A percentile compares a stretch with the other conserved stretches of the same genome.
phyloP scores from a whole-genome alignment of 2,329 filamentous ascomycete species.

The Phyllosticta citrichinensis region DNA sequence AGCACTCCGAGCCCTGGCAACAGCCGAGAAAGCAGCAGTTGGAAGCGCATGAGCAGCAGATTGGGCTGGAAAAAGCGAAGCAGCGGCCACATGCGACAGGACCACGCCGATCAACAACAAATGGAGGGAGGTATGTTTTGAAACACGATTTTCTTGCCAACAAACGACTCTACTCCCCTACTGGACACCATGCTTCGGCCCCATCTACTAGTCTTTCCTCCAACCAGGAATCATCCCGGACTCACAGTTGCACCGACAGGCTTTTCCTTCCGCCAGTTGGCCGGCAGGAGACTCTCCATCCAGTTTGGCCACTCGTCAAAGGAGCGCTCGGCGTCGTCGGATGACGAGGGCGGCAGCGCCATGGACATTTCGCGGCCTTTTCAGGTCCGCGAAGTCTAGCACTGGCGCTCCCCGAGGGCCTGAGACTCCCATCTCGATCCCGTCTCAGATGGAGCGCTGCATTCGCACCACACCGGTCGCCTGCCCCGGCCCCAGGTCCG shows the following conservation, averaged over 20 bases:
- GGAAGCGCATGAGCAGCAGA: conserved; percentile 32
- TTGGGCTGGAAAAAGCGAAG: conserved; percentile 28
- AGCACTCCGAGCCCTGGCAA: conserved; percentile 28
- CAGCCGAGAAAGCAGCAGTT: conserved; percentile 24
- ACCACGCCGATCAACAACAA: conserved; percentile 6
- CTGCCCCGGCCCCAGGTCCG: not conserved
- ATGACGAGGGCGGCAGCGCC: not conserved
- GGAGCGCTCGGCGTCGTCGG: not conserved
- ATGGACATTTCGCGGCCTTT: not conserved
- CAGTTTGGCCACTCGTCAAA: not conserved
- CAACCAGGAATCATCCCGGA: not conserved
- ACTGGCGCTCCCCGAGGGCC: not conserved
- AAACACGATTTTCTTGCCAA: not conserved
- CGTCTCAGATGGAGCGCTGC: not conserved
- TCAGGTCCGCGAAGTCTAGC: not conserved
- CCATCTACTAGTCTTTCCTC: not conserved
- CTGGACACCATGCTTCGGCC: not conserved
- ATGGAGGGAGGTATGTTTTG: conserved; percentile 10
- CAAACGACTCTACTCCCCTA: not conserved
- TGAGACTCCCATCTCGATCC: not conserved
- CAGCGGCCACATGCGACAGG: conserved; percentile 8
- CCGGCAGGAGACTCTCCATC: not conserved
- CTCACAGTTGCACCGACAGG: not conserved
- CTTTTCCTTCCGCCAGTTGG: not conserved
- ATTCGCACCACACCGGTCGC: not conserved